Evolutionary conservation across 1,284 basidiomycete species (phyloP).

Genomic region (Sporisorium sorghi): DNA sequence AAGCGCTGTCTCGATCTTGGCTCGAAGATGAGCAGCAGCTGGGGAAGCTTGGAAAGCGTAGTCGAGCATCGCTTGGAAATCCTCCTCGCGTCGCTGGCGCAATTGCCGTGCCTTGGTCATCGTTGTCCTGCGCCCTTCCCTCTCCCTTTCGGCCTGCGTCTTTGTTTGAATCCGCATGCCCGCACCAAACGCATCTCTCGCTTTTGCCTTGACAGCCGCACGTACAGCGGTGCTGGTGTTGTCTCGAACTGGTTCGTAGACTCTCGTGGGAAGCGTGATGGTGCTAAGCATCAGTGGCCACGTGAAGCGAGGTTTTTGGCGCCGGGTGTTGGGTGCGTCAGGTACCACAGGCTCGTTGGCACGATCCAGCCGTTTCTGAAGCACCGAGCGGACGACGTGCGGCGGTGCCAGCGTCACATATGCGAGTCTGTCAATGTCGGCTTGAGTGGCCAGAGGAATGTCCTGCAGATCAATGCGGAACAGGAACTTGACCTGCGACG

Average conservation of each 20-base stretch:
- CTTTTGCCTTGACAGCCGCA: neutral
- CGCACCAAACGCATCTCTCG: neutral
- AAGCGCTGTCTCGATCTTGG: conserved; percentile 40
- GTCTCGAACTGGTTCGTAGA: conserved; percentile 15
- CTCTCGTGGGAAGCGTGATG: conserved; percentile 22
- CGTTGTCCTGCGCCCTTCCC: conserved; percentile 37
- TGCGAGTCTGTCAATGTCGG: conserved; percentile 31
- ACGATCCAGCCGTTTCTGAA: conserved; percentile 6
- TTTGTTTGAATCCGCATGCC: neutral
- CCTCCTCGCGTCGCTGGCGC: conserved; percentile 25
- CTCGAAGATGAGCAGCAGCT: conserved; percentile 27
- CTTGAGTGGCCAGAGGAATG: conserved; percentile 12
- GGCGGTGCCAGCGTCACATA: conserved; percentile 28
- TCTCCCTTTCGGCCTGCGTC: conserved; percentile 26
- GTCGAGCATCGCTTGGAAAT: conserved; percentile 34
- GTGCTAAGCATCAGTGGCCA: conserved; percentile 40
- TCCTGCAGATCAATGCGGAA: conserved; percentile 28
- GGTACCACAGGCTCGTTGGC: conserved; percentile 7
- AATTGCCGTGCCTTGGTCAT: conserved; percentile 43
- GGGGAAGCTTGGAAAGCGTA: conserved; percentile 22
- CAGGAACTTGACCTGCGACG: conserved; percentile 39
- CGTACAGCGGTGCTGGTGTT: neutral
- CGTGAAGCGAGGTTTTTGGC: conserved; percentile 17
- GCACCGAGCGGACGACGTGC: conserved; percentile 27
- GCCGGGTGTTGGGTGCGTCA: neutral